Conservation (phyloP, 768 basidiomycete species). For the Termitomyces titanicus region DNA sequence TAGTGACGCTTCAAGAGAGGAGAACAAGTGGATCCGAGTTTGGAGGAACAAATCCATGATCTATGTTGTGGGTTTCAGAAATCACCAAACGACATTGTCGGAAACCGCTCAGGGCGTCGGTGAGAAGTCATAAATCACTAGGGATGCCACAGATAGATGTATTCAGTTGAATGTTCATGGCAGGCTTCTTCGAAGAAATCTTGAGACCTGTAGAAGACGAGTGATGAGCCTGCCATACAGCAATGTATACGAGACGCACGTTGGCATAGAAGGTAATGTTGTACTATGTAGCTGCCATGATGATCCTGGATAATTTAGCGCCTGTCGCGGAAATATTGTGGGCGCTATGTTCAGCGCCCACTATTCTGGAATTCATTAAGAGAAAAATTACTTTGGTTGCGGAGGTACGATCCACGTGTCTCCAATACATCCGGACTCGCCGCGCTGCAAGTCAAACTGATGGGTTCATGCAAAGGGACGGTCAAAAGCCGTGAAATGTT, state of each 20-base stretch:
- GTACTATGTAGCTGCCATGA: too few relatives aligned
- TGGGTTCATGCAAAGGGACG: not conserved
- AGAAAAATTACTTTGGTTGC: not conserved
- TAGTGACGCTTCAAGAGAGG: not conserved
- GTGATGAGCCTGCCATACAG: not conserved
- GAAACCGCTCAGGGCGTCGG: constrained; percentile 3
- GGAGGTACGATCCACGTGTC: constrained; percentile 9
- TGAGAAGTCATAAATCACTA: not conserved
- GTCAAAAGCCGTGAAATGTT: constrained; percentile 27
- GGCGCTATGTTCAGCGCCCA: too few relatives aligned
- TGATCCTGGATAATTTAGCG: not conserved
- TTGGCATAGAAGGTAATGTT: too few relatives aligned
- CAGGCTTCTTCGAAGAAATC: not conserved
- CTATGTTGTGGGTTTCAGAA: not conserved
- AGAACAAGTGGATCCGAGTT: constrained; percentile 13
- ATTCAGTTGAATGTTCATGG: not conserved
- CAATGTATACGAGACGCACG: too few relatives aligned
- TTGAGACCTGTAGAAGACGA: not conserved
- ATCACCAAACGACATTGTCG: constrained; percentile 6
- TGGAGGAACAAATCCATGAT: constrained; percentile 7
- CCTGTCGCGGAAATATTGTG: not conserved
- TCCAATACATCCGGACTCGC: constrained; percentile 10
- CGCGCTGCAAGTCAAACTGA: constrained; percentile 15
- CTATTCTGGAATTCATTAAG: too few relatives aligned
- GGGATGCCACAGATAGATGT: not conserved